A percentile compares a stretch with the other conserved stretches of the same genome.
These are phyloP conservation scores for Kwoniella dendrophila DNA, from an alignment of 768 basidiomycete species.

Conservation along the genomic window DNA sequence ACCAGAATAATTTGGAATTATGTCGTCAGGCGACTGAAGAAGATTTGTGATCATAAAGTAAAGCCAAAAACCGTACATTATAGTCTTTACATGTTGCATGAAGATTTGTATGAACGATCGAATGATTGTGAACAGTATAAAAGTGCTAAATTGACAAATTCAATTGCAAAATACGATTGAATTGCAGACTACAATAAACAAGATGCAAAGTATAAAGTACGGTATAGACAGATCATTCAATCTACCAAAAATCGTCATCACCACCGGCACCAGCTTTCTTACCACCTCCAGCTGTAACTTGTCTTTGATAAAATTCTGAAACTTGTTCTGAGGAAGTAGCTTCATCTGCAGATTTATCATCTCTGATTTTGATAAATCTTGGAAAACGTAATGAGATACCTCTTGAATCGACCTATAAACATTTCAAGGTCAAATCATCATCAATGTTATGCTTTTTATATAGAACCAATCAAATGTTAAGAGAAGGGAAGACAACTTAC, in stretches of 20 bases:
- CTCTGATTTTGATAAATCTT: constrained; percentile 85
- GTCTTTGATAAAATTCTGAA: constrained; percentile 90
- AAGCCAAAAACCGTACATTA: too few species aligned
- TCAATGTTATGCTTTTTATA: background rate
- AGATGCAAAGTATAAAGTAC: background rate
- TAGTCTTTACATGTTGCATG: background rate
- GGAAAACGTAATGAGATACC: constrained; percentile 97
- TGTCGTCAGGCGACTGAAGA: too few species aligned
- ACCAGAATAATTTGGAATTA: too few species aligned
- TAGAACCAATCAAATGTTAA: background rate
- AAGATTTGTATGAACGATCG: background rate
- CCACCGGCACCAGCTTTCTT: constrained; percentile 61
- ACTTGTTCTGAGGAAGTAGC: constrained; percentile 86
- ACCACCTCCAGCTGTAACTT: constrained; percentile 75
- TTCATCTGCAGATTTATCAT: constrained; percentile 90
- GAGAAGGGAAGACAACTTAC: constrained; percentile 27
- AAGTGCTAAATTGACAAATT: background rate
- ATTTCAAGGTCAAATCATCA: constrained; percentile 1
- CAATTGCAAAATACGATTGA: background rate
- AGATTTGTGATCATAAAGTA: too few species aligned
- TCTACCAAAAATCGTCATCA: constrained; percentile 61
- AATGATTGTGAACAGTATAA: background rate
- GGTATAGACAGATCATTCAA: background rate
- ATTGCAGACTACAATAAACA: background rate
- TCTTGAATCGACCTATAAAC: constrained; percentile 65